Evolutionary conservation across 2,329 filamentous ascomycete genomes (phyloP), one percentile per base, ranked within the genome.

Genomic region (Talaromyces albobiverticillius): DNA sequence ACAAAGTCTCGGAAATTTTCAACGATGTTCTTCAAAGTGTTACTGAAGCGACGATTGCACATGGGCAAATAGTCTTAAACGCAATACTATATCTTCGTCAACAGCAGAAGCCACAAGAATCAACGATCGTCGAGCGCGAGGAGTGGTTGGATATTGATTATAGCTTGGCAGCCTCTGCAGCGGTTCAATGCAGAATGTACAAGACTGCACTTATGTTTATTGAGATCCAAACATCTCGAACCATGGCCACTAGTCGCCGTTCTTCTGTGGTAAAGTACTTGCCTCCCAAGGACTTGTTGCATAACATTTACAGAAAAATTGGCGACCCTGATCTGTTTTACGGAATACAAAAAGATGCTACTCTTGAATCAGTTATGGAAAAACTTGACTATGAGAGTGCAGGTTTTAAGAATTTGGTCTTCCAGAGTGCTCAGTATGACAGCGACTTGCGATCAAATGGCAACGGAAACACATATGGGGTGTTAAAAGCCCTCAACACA

Each of bases 291-390:
- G 83, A 89, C 26, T 78, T 95, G 1, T 76, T 97, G 11, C 79
- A 96, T 42, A 78, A 82, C 1, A 92, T 99, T 2, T 99, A 94
- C 68, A 88, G 90, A 66, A 93, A 90, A 57, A 88, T 99, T 45
- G 92, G 96, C 65, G 95, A 99, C 64, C 93, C 92, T 1, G 94
- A 99, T 69, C 87, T 91, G 0, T 99, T 95, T 69, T 99, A 99
- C 66, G 95, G 94, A 3, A 80, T 96, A 7, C 83, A 89, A 40
- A 88, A 95, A 69, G 83, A 83, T 38, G 82, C 90, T 6, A 91
- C 85, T 54, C 74, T 99, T 14, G 78, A 82, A 14, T 90, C 87
- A 10, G 87, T 97, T 1, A 77, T 97, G 55, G 83, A 87, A 48
- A 86, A 89, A 9, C 80, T 97, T 4, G 90, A 96, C 61, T 93